Evolutionary conservation across 805 yeast species (phyloP), one percentile per base, ranked within the genome.

Genomic region (Candida mattraensis): DNA sequence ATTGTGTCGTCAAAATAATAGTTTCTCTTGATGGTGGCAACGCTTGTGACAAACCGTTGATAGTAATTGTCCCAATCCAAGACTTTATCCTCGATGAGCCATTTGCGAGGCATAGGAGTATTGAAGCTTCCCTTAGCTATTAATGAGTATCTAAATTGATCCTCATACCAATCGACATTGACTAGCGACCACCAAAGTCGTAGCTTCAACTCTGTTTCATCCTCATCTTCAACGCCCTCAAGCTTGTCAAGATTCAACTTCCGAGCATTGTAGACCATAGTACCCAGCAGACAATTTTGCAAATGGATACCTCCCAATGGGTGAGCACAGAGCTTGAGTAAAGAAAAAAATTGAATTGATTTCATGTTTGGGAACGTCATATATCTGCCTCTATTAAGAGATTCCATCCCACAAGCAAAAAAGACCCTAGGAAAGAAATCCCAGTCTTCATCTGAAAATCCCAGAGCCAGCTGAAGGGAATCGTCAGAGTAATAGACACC

Each of bases 111-210:
- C 18, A 39, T 7, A 3, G 56, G 51, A 5, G 58, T 54, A 1
- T 52, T 30, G 32, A 53, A 60, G 12, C 49, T 43, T 8, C 37
- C 38, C 2, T 39, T 18, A 4, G 45, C 33, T 4, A 61, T 48
- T 17, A 57, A 21, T 0, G 54, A 44, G 30, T 46, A 47, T 10
- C 61, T 35, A 20, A 50, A 51, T 19, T 44, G 43, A 20, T 51
- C 54, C 26, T 63, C 65, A 23, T 48, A 48, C 67, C 67, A 63
- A 40, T 63, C 68, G 20, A 50, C 38, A 6, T 46, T 48, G 5
- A 60, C 45, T 15, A 60, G 42, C 1, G 48, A 23, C 66, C 66
- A 61, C 60, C 64, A 58, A 15, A 44, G 39, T 17, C 42, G 27
- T 5, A 43, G 23, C 28, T 42, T 52, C 14, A 45, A 12, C 16